phyloP scores from a whole-genome alignment of 164 flowering plant genomes.

The Akebia trifoliata region DNA sequence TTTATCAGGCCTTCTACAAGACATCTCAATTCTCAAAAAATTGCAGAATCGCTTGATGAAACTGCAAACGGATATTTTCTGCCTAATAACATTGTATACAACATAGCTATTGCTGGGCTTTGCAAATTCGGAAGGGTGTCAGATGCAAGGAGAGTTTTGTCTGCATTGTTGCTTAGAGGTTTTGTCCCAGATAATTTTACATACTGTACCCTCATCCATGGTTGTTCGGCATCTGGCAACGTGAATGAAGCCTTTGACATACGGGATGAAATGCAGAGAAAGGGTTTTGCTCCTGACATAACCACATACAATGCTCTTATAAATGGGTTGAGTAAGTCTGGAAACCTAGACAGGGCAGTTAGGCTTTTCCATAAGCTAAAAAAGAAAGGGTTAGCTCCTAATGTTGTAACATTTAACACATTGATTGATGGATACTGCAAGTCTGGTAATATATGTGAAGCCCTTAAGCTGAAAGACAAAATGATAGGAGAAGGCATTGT shows the following conservation, averaged over 20 bases:
- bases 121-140: conserved; percentile 61
- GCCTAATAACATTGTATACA: conserved; percentile 53
- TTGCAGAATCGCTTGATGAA: conserved; percentile 37
- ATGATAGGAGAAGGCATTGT: conserved; percentile 56
- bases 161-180: conserved; percentile 37
- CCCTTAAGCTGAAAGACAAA: conserved; percentile 42
- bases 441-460: conserved; percentile 42
- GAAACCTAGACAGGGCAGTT: conserved; percentile 62
- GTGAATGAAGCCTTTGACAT: conserved; percentile 67
- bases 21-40: conserved; percentile 24
- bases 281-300: conserved; percentile 60
- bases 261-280: conserved; percentile 66
- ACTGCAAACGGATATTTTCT: conserved; percentile 28
- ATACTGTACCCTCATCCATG: conserved; percentile 66
- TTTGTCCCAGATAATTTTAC: conserved; percentile 75
- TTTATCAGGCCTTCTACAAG: conserved; percentile 12
- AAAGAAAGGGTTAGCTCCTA: conserved; percentile 51
- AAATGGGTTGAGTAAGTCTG: conserved; percentile 72
- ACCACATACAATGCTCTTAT: conserved; percentile 64
- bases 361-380: conserved; percentile 62
- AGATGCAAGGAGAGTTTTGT: conserved; percentile 46
- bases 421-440: conserved; percentile 59
- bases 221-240: conserved; percentile 46
- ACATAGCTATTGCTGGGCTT: conserved; percentile 61
- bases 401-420: conserved; percentile 59